These are phyloP conservation scores for Malus sieversii DNA, from an alignment of 306 rosid genomes.

Conservation along the genomic window DNA sequence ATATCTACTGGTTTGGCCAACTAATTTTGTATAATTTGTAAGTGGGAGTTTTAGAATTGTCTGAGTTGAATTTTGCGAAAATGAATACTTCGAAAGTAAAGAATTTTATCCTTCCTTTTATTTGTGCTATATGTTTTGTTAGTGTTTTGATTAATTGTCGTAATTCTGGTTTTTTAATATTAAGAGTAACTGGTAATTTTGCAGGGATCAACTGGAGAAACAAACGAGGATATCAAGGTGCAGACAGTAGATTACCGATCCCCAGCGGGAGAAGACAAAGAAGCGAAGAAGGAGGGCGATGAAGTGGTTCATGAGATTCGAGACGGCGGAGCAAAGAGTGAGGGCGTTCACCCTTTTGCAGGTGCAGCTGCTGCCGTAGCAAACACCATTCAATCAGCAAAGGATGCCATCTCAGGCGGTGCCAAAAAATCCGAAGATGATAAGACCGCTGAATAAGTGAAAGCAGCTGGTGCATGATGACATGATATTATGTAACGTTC, in stretches of 20 bases:
- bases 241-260: not conserved
- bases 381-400: constrained; percentile 11
- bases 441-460: constrained; percentile 3
- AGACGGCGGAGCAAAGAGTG: not conserved
- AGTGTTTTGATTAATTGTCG: not conserved
- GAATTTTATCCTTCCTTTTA: not conserved
- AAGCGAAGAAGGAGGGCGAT: not conserved
- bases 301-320: not conserved
- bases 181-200: not conserved
- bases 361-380: constrained; percentile 15
- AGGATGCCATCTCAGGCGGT: constrained; percentile 24
- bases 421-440: constrained; percentile 3
- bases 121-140: not conserved
- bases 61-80: not conserved
- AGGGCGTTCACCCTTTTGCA: not conserved
- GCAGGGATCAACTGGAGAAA: not conserved
- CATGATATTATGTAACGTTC: not conserved
- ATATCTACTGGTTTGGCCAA: not conserved
- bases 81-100: not conserved
- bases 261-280: not conserved
- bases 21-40: not conserved
- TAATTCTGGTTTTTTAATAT: not conserved
- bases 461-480: not conserved
- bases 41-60: not conserved
- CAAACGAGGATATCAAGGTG: not conserved